Evolutionary conservation across 2,329 filamentous ascomycete species (phyloP), one percentile per base, ranked within the genome.

Genomic region (Ophiostoma sp.): DNA sequence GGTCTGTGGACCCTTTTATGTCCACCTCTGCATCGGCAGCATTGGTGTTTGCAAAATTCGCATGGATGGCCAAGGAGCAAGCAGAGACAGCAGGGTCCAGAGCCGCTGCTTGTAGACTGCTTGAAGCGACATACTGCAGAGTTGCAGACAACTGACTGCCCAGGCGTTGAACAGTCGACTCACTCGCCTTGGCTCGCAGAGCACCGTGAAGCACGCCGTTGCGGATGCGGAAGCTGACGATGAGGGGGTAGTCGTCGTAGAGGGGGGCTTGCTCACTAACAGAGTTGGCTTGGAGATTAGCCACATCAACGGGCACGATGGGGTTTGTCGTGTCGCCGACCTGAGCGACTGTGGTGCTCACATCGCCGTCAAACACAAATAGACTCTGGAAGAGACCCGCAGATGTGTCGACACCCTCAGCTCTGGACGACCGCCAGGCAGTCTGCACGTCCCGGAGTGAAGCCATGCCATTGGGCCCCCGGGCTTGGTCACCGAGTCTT

Each of bases 171-270:
- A 68, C 71, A 8, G 61, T 52, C 9, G 45, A 55, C 17, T 59
- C 42, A 7, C 39, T 42, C 36, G 75, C 50, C 39, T 76, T 78
- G n/a, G 76, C 73, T n/a, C 77, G 70, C 31, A 78, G 61, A 22
- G 72, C 72, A 28, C 77, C 76, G 42, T 75, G 72, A 12, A 78
- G 75, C 4, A 45, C 50, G 36, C 72, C 72, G 45, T 77, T 59
- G 9, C 76, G 73, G 63, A 78, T 77, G 8, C 69, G 75, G 72
- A 77, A 78, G 71, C 76, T 78, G 50, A 74, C 74, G 42, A 78
- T 78, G 9, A 78, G 33, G n/a, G 76, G 75, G 25, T 78, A 78
- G 28, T 78, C 77, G 55, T 78, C 77, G 63, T 76, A 78, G 28
- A 52, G 11, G 2, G 45, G 66, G 2, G 45, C 45, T n/a, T 25